Percentiles rank a stretch among this genome's conserved stretches.
Evolutionary conservation across 768 basidiomycete species (phyloP).

Genomic region (Suillus plorans): DNA sequence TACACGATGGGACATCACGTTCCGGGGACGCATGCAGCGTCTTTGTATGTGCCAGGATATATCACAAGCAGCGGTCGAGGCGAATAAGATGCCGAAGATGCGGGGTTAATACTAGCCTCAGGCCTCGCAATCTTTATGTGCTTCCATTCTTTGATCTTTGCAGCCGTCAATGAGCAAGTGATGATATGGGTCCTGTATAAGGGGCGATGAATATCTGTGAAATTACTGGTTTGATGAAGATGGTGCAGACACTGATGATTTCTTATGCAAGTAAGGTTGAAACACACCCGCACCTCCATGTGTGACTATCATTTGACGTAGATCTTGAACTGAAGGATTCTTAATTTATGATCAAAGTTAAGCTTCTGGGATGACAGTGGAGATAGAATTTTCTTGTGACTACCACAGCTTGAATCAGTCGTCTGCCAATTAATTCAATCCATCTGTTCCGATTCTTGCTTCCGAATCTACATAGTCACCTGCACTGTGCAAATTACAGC

Average conservation of each 20-base stretch:
- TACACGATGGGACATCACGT: conserved; percentile 32
- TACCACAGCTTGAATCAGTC: background rate
- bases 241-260: conserved; percentile 61
- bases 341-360: conserved; percentile 60
- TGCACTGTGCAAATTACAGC: too few species aligned
- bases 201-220: conserved; percentile 5
- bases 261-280: conserved; percentile 81
- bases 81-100: conserved; percentile 7
- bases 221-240: conserved; percentile 12
- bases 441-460: too few species aligned
- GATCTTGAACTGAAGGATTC: conserved; percentile 79
- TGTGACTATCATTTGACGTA: conserved; percentile 74
- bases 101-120: conserved; percentile 17
- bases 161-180: conserved; percentile 86
- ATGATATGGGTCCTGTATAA: conserved; percentile 79
- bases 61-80: conserved; percentile 36
- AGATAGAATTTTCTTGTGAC: conserved; percentile 44
- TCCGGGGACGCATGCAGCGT: conserved; percentile 49
- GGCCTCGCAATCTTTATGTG: conserved; percentile 88
- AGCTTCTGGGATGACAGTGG: background rate
- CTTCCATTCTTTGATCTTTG: conserved; percentile 86
- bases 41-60: conserved; percentile 41
- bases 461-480: too few species aligned
- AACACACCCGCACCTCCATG: conserved; percentile 71
- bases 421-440: too few species aligned